Conservation (phyloP, 78 protist genomes). For the Dictyostelium discoideum region DNA sequence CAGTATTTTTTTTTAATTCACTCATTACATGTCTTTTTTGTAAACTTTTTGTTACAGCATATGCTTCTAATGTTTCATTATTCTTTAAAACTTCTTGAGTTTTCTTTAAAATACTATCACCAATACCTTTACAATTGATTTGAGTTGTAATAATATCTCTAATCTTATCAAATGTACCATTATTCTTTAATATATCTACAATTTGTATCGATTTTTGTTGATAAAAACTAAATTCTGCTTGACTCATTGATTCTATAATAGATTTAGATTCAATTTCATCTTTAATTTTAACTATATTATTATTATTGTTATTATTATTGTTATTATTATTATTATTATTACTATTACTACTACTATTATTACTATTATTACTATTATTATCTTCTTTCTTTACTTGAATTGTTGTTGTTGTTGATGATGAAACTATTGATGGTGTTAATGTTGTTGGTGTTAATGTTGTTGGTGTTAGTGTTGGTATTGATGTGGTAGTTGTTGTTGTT, state of each 20-base stretch:
- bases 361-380: background rate
- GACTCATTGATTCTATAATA: background rate
- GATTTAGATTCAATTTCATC: background rate
- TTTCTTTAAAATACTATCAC: background rate
- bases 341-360: background rate
- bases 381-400: background rate
- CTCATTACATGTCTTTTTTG: slow-evolving; percentile 34
- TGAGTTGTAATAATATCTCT: slow-evolving; percentile 49
- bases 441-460: background rate
- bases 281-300: background rate
- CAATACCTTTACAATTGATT: background rate
- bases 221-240: slow-evolving; percentile 3
- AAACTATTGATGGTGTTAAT: background rate
- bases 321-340: background rate
- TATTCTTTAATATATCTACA: slow-evolving; percentile 37
- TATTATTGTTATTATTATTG: background rate
- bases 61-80: background rate
- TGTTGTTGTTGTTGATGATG: background rate
- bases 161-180: slow-evolving; percentile 65
- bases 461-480: background rate
- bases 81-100: background rate
- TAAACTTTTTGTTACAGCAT: background rate
- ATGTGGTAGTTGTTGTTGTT: background rate
- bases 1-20: slow-evolving; percentile 23
- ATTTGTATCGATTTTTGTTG: slow-evolving; percentile 64